Conservation (phyloP, 805 yeast species). For the Candida railenensis region DNA sequence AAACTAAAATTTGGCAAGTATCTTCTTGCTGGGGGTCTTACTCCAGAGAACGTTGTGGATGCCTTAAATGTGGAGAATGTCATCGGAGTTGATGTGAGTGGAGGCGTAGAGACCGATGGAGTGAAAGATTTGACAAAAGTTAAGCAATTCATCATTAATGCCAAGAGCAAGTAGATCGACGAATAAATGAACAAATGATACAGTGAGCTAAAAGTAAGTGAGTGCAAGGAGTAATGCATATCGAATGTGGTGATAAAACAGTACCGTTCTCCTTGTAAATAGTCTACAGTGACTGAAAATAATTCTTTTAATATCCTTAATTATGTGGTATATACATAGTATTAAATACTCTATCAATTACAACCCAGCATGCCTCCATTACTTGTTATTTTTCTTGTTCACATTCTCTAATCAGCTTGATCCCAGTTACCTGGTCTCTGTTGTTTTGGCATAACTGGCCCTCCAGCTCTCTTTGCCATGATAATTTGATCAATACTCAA, state of each 20-base stretch:
- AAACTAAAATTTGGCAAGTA: slow-evolving; percentile 44
- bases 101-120: slow-evolving; percentile 87
- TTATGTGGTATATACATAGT: slow-evolving; percentile 1
- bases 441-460: slow-evolving; percentile 86
- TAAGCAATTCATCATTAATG: slow-evolving; percentile 52
- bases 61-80: slow-evolving; percentile 59
- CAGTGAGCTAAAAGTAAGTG: neutral
- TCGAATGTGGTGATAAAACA: too few species aligned
- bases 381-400: neutral
- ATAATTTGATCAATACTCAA: slow-evolving; percentile 94
- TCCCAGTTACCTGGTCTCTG: slow-evolving; percentile 95
- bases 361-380: neutral
- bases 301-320: neutral
- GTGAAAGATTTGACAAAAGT: slow-evolving; percentile 69
- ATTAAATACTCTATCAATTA: slow-evolving; percentile 1
- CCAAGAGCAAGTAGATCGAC: slow-evolving; percentile 22
- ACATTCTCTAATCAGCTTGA: slow-evolving; percentile 64
- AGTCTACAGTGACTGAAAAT: neutral
- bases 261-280: too few species aligned
- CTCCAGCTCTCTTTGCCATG: slow-evolving; percentile 99
- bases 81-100: slow-evolving; percentile 91
- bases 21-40: slow-evolving; percentile 88
- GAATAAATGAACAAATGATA: neutral
- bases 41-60: slow-evolving; percentile 62
- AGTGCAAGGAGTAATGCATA: neutral